Percentiles rank a stretch among this genome's conserved stretches.
Evolutionary conservation across 2,329 filamentous ascomycete species (phyloP).

Genomic region (Raffaelea ambrosiae): DNA sequence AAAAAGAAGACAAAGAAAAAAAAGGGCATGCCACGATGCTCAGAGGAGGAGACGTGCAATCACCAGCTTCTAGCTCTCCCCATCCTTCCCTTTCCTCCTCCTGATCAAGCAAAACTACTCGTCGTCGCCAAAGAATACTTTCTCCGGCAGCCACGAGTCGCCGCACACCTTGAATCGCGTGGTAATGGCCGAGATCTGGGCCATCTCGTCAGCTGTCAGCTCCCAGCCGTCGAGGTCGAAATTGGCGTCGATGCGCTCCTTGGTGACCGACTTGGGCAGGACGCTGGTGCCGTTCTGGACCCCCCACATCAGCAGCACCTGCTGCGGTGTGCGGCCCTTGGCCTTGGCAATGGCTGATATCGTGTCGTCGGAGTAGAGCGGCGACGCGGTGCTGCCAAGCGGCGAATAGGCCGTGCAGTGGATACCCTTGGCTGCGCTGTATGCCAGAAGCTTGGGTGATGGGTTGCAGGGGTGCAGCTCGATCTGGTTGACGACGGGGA

Average conservation of each 20-base stretch:
- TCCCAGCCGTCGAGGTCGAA: conserved; percentile 66
- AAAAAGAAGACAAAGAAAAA: too few relatives aligned
- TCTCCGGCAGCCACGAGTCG: conserved; percentile 64
- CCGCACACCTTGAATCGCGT: conserved; percentile 78
- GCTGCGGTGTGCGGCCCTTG: conserved; percentile 63
- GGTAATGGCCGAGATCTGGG: conserved; percentile 56
- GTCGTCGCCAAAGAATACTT: conserved; percentile 78
- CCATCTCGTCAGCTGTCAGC: conserved; percentile 64
- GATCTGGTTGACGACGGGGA: conserved; percentile 70
- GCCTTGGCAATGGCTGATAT: conserved; percentile 53
- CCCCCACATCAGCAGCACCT: conserved; percentile 74
- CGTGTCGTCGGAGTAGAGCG: conserved; percentile 55
- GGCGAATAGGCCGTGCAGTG: conserved; percentile 68
- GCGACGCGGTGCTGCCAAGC: conserved; percentile 50
- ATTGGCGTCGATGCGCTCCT: conserved; percentile 66
- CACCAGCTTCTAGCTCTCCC: too few relatives aligned
- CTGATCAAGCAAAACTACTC: conserved; percentile 41
- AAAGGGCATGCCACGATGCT: too few relatives aligned
- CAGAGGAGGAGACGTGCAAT: too few relatives aligned
- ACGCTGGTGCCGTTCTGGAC: conserved; percentile 73
- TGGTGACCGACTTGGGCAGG: conserved; percentile 76
- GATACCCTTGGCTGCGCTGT: conserved; percentile 65
- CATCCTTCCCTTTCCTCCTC: too few relatives aligned
- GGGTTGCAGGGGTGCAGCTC: conserved; percentile 76
- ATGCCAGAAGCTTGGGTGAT: conserved; percentile 68